Evolutionary conservation across 139 green algal genomes (phyloP).

Genomic region (Nannochloris sp.): DNA sequence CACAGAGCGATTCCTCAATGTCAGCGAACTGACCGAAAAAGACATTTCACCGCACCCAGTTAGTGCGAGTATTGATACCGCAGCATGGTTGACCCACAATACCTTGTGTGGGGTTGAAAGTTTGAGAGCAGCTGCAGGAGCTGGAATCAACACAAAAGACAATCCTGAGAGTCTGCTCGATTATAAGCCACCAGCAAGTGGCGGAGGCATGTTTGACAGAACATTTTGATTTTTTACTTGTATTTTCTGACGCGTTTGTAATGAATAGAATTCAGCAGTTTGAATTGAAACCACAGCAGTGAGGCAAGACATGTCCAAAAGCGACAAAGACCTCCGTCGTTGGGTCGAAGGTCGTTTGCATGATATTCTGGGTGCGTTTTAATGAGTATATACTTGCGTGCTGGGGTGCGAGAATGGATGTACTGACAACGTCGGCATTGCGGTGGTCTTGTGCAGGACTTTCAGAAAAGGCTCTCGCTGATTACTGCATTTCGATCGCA

Average conservation of each 20-base stretch:
- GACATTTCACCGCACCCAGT: conserved; percentile 35
- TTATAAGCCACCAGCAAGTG: conserved; percentile 43
- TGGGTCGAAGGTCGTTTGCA: conserved; percentile 75
- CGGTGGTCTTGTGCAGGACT: conserved; percentile 24
- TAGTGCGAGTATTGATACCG: conserved; percentile 42
- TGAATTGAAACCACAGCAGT: too few species aligned
- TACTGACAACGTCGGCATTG: background rate
- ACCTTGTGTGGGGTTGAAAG: conserved; percentile 45
- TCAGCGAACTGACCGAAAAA: conserved; percentile 47
- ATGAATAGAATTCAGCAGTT: too few species aligned
- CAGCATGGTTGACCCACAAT: conserved; percentile 53
- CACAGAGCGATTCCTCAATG: conserved; percentile 87
- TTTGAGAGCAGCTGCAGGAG: conserved; percentile 47
- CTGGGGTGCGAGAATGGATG: background rate
- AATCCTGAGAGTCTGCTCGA: conserved; percentile 49
- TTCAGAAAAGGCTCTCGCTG: conserved; percentile 32
- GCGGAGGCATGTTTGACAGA: conserved; percentile 55
- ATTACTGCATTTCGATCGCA: conserved; percentile 35
- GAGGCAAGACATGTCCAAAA: too few species aligned
- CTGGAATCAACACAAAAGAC: conserved; percentile 62
- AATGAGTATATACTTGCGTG: conserved; percentile 6
- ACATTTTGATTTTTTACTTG: background rate
- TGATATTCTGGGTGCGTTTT: conserved; percentile 48
- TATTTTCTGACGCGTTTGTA: background rate
- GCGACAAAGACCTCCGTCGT: conserved; percentile 19